Base-by-base conservation (phyloP, 371 early-diverging fungal genomes). In the Rhizopus microsporus region DNA sequence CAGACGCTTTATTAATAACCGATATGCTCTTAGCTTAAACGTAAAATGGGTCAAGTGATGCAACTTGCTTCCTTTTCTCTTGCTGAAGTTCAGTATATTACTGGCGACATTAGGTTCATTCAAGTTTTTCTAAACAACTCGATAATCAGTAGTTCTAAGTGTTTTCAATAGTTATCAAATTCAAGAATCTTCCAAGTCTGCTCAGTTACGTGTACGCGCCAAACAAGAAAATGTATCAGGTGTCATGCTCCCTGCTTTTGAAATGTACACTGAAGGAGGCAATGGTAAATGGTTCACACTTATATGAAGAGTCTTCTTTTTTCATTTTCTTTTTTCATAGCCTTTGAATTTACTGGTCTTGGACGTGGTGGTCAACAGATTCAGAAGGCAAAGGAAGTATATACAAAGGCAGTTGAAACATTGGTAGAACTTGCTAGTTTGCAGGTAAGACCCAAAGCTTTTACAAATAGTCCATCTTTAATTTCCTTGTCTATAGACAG, bases 341-440 rank as follows among this genome's bases (percentile, higher is more conserved):
- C 88, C 5, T 95, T 96, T 72, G 98, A 99, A 67, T 83, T 97
- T 52, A 95, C 97, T 33, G 99, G 99, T 63, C 83, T 99, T 56
- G 99, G 98, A 7, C 89, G 97, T 37, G 97, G 99, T 62, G 99
- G 99, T n/a, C 94, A 94, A 77, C 92, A 96, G 66, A 82, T 99
- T 16, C 93, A 93, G 63, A 90, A 90, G 75, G 92, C 96, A 62
- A 94, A 96, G 60, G 93, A 94, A 30, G 94, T 92, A 13, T 99
- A 98, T 78, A 85, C 87, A 59, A 91, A 90, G 69, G 94, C 97
- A 13, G 90, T 99, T 2, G 91, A 96, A 63, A 89, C 92, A 8
- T 75, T 99, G 43, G 90, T 99, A 6, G 99, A 99, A 60, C 74
- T 99, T 58, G 97, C 97, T 33, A 94, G 97, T 15, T 72, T 99